Conservation (phyloP, 139 green algal species). For the Chlorella sp. region DNA sequence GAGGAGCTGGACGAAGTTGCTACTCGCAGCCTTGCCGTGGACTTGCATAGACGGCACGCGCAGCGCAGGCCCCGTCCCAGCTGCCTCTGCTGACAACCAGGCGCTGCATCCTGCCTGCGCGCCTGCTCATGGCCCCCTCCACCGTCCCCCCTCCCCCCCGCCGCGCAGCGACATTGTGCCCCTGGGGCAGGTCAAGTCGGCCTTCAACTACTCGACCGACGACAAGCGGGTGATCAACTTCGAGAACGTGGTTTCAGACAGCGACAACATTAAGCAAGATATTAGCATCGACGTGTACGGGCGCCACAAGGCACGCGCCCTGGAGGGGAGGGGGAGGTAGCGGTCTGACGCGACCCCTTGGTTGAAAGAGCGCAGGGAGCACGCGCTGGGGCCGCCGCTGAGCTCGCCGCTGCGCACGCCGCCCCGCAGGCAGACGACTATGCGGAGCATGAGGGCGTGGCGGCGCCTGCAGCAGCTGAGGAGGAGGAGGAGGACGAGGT, state of each 20-base stretch:
- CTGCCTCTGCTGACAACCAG: no score
- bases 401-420: background rate
- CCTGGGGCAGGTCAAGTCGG: conserved; percentile 65
- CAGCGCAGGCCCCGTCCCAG: no score
- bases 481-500: conserved; percentile 26
- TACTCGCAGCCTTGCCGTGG: no score
- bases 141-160: background rate
- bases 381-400: background rate
- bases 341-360: no score
- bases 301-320: conserved; percentile 25
- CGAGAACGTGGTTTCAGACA: conserved; percentile 84
- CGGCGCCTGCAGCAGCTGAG: background rate
- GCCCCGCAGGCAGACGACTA: conserved; percentile 37
- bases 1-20: no score
- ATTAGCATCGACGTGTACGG: conserved; percentile 94
- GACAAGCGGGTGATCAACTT: conserved; percentile 91
- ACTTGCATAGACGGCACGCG: background rate
- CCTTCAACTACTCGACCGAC: conserved; percentile 86
- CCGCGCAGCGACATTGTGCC: conserved; percentile 84
- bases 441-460: conserved; percentile 71
- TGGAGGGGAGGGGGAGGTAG: conserved; percentile 27
- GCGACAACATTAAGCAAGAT: conserved; percentile 96
- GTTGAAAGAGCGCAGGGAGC: conserved; percentile 45
- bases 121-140: no score
- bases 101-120: no score